Conservation (phyloP, 2,329 filamentous ascomycete genomes). For the Aureobasidium sp. region DNA sequence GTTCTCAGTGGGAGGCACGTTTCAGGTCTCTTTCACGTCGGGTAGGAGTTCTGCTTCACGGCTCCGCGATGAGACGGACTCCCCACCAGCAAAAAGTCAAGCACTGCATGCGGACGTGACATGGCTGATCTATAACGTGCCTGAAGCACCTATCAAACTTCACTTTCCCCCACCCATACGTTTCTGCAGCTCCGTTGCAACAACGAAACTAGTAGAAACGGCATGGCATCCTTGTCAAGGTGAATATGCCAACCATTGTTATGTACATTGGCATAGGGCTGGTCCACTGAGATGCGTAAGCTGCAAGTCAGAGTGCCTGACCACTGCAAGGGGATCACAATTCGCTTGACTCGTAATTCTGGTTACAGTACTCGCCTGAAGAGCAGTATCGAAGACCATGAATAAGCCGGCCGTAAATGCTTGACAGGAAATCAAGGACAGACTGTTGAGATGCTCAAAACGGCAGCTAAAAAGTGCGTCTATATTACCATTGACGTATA, state of each 20-base stretch:
- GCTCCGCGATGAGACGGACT: background rate
- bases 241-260: background rate
- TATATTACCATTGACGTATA: background rate
- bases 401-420: background rate
- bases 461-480: background rate
- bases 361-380: background rate
- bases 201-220: background rate
- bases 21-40: background rate
- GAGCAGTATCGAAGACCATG: background rate
- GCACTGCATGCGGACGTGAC: constrained; percentile 2
- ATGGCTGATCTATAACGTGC: background rate
- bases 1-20: background rate
- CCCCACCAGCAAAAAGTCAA: constrained; percentile 3
- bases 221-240: background rate
- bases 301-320: background rate
- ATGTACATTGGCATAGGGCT: background rate
- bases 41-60: background rate
- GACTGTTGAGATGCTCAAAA: background rate
- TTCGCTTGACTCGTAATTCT: background rate
- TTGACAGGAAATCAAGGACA: background rate
- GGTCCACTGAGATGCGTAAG: background rate
- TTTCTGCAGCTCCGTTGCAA: constrained; percentile 3
- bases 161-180: background rate
- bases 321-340: background rate
- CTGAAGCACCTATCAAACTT: constrained; percentile 7